Evolutionary conservation across 129 eudicot species (phyloP).

Genomic region (Pulicaria dysenterica): DNA sequence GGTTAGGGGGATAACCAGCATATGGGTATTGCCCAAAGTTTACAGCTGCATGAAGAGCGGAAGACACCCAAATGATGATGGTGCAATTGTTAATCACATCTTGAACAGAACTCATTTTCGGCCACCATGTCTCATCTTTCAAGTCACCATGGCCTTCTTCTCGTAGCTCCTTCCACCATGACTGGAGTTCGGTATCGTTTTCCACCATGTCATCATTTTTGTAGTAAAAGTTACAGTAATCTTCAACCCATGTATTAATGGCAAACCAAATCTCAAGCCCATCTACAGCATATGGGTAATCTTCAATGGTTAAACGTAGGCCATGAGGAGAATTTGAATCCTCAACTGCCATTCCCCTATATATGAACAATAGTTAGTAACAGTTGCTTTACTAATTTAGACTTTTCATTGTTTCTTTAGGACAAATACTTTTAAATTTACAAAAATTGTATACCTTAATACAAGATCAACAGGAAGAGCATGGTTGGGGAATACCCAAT

Average conservation of each 20-base stretch:
- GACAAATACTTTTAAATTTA: background rate
- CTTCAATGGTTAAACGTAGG: constrained; percentile 50
- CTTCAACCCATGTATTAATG: constrained; percentile 47
- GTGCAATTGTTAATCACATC: constrained; percentile 49
- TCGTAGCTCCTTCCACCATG: constrained; percentile 61
- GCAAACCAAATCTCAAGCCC: constrained; percentile 67
- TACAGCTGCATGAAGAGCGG: constrained; percentile 70
- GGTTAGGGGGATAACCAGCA: constrained; percentile 50
- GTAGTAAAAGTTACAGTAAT: constrained; percentile 54
- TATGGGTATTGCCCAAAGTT: constrained; percentile 69
- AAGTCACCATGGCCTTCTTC: constrained; percentile 62
- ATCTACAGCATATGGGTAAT: constrained; percentile 63
- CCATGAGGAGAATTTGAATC: constrained; percentile 47
- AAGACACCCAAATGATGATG: constrained; percentile 56
- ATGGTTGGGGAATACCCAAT: constrained; percentile 9
- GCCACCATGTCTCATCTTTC: constrained; percentile 69
- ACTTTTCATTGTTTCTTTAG: too few relatives aligned
- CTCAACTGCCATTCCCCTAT: constrained; percentile 65
- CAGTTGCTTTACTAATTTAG: too few relatives aligned
- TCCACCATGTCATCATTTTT: constrained; percentile 37
- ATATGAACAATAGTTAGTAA: background rate
- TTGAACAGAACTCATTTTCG: constrained; percentile 34
- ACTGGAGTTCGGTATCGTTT: constrained; percentile 49
- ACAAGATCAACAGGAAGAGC: constrained; percentile 61
- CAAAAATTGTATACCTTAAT: constrained; percentile 38